phyloP scores from a whole-genome alignment of 495 filamentous ascomycete genomes.

The Pseudoneurospora amorphoporcata region DNA sequence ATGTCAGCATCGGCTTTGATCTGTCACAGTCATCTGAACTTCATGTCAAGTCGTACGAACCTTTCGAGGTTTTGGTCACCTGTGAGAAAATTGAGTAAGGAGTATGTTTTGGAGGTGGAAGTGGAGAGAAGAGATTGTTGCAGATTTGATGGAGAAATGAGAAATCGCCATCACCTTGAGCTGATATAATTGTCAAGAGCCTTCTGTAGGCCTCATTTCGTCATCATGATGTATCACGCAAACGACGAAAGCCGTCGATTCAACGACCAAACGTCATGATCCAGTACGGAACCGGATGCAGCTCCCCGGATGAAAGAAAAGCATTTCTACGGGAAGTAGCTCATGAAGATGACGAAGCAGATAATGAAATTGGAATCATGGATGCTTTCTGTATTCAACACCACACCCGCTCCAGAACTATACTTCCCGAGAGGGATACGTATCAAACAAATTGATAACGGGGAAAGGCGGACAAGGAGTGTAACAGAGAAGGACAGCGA shows the following conservation, averaged over 20 bases:
- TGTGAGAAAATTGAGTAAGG: neutral
- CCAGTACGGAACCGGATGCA: neutral
- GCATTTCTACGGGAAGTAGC: neutral
- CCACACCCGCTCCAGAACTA: neutral
- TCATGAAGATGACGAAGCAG: neutral
- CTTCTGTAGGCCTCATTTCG: neutral
- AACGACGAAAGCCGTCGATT: neutral
- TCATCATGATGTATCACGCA: neutral
- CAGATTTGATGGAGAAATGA: neutral
- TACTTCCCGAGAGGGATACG: neutral
- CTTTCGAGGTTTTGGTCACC: neutral
- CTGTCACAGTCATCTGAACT: neutral
- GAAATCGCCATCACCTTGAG: neutral
- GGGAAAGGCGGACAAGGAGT: neutral
- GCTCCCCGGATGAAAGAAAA: neutral
- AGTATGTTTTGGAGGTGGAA: neutral
- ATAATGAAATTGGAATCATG: neutral
- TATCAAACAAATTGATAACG: neutral
- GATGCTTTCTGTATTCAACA: neutral
- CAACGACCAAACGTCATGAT: neutral
- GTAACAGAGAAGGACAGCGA: neutral
- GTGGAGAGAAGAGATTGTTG: neutral
- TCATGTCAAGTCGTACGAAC: neutral
- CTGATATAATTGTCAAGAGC: neutral
- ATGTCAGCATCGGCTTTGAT: neutral